Evolutionary conservation across 768 basidiomycete genomes (phyloP).

Genomic region (Rhodosporidiobolus sp.): DNA sequence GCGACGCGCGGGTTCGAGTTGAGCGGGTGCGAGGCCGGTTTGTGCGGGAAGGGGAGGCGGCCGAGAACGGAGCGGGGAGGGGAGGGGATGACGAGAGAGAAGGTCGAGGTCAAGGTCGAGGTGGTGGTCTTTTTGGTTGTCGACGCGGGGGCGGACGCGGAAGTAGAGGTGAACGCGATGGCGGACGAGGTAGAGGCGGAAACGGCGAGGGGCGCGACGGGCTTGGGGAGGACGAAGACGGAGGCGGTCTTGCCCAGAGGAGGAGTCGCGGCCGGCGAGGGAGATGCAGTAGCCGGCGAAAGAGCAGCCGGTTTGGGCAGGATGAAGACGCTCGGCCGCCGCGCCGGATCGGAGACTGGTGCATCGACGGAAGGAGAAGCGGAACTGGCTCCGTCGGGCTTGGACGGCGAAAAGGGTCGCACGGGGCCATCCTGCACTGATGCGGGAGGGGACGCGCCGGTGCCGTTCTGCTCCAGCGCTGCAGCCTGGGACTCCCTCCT

Average conservation of each 20-base stretch:
- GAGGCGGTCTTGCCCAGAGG: background rate
- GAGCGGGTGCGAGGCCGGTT: background rate
- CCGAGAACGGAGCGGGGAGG: background rate
- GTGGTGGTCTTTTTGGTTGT: too few species aligned
- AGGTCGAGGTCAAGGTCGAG: too few species aligned
- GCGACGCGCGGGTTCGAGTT: background rate
- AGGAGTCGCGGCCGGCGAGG: background rate
- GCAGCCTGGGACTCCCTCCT: background rate
- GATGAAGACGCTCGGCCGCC: too few species aligned
- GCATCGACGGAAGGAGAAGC: background rate
- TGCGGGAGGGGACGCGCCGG: too few species aligned
- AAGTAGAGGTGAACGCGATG: too few species aligned
- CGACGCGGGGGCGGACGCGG: too few species aligned
- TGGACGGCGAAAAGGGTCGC: too few species aligned
- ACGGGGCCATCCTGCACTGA: too few species aligned
- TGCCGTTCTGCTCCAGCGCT: too few species aligned
- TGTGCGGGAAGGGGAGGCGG: background rate
- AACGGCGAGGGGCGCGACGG: background rate
- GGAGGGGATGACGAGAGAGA: background rate
- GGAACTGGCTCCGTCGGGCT: too few species aligned
- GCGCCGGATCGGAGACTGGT: too few species aligned
- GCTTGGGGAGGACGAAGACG: background rate
- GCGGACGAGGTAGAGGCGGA: background rate
- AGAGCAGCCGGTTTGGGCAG: background rate
- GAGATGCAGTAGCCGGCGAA: background rate